Percentiles rank a stretch among this genome's conserved stretches.
Conservation (phyloP, 1,284 basidiomycete species). For the Trichosporon coremiiforme region DNA sequence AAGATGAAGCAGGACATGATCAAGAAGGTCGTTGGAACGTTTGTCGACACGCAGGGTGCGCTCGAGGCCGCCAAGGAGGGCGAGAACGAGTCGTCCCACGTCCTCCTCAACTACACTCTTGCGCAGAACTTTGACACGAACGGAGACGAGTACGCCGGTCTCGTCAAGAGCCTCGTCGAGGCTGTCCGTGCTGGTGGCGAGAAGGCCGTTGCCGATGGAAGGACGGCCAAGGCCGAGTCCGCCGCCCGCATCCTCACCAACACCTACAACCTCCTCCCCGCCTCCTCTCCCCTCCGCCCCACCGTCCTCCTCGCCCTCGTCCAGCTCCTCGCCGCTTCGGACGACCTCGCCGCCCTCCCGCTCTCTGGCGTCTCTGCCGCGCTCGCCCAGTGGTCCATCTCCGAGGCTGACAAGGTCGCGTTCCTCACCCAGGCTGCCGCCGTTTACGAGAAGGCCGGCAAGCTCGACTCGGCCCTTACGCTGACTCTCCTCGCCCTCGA, state of each 20-base stretch:
- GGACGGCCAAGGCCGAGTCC: conserved; percentile 44
- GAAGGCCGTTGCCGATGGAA: conserved; percentile 39
- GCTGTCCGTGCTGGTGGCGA: conserved; percentile 49
- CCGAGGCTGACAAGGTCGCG: conserved; percentile 66
- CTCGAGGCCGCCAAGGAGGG: conserved; percentile 50
- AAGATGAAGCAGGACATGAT: conserved; percentile 56
- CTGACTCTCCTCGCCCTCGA: conserved; percentile 59
- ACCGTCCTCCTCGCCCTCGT: conserved; percentile 70
- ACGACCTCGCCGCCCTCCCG: conserved; percentile 70
- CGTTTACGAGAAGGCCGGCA: conserved; percentile 65
- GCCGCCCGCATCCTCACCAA: conserved; percentile 66
- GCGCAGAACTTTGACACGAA: conserved; percentile 40
- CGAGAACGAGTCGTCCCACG: conserved; percentile 32
- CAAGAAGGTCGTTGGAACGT: conserved; percentile 43
- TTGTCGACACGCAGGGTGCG: conserved; percentile 49
- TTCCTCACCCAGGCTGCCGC: conserved; percentile 72
- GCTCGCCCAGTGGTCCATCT: conserved; percentile 74
- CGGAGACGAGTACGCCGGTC: conserved; percentile 39
- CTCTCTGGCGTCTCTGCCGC: conserved; percentile 72
- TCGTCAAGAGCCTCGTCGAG: conserved; percentile 44
- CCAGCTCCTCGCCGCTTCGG: conserved; percentile 56
- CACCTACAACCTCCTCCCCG: conserved; percentile 79
- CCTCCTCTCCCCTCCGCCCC: conserved; percentile 68
- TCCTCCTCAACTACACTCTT: conserved; percentile 33
- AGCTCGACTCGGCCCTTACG: conserved; percentile 59